Evolutionary conservation across 345 rosid genomes (phyloP).

Genomic region (Pugionium dolabratum): DNA sequence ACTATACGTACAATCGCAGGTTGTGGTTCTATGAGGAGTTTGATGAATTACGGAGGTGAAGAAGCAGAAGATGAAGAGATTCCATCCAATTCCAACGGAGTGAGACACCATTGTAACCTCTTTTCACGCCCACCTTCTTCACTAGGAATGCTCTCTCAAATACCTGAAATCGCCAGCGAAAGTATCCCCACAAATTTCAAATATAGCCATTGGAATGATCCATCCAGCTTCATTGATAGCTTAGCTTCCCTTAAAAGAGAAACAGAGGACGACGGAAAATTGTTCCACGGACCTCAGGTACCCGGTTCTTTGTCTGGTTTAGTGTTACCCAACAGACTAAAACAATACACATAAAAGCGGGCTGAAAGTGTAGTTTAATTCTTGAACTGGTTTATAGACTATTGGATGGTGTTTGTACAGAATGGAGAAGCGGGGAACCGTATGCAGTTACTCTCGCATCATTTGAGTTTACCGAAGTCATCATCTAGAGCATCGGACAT

Average conservation of each 20-base stretch:
- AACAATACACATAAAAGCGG: conserved; percentile 4
- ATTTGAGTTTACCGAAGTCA: conserved; percentile 69
- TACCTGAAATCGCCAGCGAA: conserved; percentile 58
- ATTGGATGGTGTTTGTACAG: conserved; percentile 36
- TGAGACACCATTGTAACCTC: conserved; percentile 61
- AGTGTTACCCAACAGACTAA: neutral
- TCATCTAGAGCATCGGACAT: conserved; percentile 48
- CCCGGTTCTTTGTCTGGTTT: conserved; percentile 20
- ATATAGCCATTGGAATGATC: conserved; percentile 65
- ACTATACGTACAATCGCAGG: conserved; percentile 49
- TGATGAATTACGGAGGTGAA: conserved; percentile 50
- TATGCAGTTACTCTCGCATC: conserved; percentile 56
- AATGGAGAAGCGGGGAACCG: conserved; percentile 47
- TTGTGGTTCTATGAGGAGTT: conserved; percentile 50
- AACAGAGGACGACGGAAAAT: conserved; percentile 43
- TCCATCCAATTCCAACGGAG: conserved; percentile 48
- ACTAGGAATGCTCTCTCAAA: conserved; percentile 60
- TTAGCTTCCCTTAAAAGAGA: conserved; percentile 53
- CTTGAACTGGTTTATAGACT: neutral
- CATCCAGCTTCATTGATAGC: conserved; percentile 49
- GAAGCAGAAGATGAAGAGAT: conserved; percentile 54
- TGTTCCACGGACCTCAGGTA: conserved; percentile 56
- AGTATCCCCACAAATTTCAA: conserved; percentile 44
- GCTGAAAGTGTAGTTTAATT: no score
- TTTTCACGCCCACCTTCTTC: conserved; percentile 71